phyloP scores from a whole-genome alignment of 495 filamentous ascomycete species.

The Achaetomiella virescens region DNA sequence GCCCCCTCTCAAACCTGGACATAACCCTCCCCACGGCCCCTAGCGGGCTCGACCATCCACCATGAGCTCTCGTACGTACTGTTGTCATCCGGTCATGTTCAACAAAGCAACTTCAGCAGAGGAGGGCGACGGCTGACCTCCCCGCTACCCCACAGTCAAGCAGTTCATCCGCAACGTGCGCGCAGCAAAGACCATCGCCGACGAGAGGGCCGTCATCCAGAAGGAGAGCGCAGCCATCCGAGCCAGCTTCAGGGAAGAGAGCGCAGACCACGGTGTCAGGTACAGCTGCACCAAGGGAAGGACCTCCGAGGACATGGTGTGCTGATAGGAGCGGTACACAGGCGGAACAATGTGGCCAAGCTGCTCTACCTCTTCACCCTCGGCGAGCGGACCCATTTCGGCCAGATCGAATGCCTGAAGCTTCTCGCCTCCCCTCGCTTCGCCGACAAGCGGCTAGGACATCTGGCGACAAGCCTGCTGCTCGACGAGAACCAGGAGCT shows the following conservation, averaged over 20 bases:
- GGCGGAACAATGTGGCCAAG: conserved; percentile 98
- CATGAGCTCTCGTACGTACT: conserved; percentile 43
- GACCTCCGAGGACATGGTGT: conserved; percentile 1
- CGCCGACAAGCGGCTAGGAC: conserved; percentile 94
- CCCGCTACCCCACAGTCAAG: conserved; percentile 60
- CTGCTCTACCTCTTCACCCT: conserved; percentile 96
- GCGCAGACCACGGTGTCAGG: conserved; percentile 82
- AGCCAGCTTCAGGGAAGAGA: conserved; percentile 95
- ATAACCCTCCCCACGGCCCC: conserved; percentile 35
- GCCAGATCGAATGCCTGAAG: conserved; percentile 98
- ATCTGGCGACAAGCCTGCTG: conserved; percentile 91
- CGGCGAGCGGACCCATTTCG: conserved; percentile 97
- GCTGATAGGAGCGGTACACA: conserved; percentile 34
- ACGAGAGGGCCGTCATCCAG: conserved; percentile 95
- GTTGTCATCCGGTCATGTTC: neutral
- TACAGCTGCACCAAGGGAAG: conserved; percentile 32
- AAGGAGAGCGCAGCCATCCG: conserved; percentile 97
- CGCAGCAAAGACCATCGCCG: conserved; percentile 95
- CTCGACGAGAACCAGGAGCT: conserved; percentile 97
- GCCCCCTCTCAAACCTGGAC: conserved; percentile 26
- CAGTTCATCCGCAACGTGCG: conserved; percentile 99
- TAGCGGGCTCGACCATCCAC: conserved; percentile 33
- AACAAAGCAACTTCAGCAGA: neutral
- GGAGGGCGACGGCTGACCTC: conserved; percentile 8
- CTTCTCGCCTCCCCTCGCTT: conserved; percentile 93